These are phyloP conservation scores for Domatiomyces catenatus DNA, from an alignment of 2,329 filamentous ascomycete species.

Conservation along the genomic window DNA sequence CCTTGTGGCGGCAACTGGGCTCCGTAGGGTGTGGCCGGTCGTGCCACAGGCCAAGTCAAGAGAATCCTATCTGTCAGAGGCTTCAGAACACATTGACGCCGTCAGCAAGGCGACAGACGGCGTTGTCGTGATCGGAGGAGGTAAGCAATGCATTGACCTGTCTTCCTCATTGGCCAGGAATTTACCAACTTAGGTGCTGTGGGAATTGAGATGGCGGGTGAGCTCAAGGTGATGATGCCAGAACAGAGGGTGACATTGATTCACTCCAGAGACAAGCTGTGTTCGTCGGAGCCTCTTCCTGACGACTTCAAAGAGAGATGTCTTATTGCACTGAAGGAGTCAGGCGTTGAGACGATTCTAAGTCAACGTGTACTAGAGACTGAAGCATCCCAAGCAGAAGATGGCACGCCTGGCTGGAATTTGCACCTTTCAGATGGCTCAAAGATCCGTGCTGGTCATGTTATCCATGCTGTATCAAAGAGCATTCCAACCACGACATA, in stretches of 20 bases:
- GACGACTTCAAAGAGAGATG: slow-evolving; percentile 52
- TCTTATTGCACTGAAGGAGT: slow-evolving; percentile 42
- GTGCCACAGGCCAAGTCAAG: slow-evolving; percentile 51
- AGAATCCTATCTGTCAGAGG: slow-evolving; percentile 49
- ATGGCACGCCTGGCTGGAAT: slow-evolving; percentile 28
- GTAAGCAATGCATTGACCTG: slow-evolving; percentile 20
- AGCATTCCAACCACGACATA: slow-evolving; percentile 47
- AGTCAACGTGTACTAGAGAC: slow-evolving; percentile 41
- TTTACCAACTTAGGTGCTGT: slow-evolving; percentile 37
- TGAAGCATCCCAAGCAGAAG: slow-evolving; percentile 12
- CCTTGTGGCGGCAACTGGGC: slow-evolving; percentile 55
- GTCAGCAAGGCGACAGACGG: slow-evolving; percentile 39
- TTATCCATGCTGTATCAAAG: slow-evolving; percentile 55
- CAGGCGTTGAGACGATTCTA: slow-evolving; percentile 51
- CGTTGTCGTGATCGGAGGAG: slow-evolving; percentile 60
- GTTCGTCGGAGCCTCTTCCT: slow-evolving; percentile 59
- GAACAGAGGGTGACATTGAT: slow-evolving; percentile 53
- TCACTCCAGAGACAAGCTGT: slow-evolving; percentile 53
- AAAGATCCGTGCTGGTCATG: slow-evolving; percentile 45
- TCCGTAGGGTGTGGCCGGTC: slow-evolving; percentile 55
- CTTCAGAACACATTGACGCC: slow-evolving; percentile 42
- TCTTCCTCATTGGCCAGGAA: background rate
- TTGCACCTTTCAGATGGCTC: slow-evolving; percentile 47
- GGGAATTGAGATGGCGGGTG: slow-evolving; percentile 67
- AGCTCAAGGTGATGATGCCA: slow-evolving; percentile 55